These are phyloP conservation scores for Globisporangium barbulae DNA, from an alignment of 352 stramenopile genomes.

Conservation along the genomic window DNA sequence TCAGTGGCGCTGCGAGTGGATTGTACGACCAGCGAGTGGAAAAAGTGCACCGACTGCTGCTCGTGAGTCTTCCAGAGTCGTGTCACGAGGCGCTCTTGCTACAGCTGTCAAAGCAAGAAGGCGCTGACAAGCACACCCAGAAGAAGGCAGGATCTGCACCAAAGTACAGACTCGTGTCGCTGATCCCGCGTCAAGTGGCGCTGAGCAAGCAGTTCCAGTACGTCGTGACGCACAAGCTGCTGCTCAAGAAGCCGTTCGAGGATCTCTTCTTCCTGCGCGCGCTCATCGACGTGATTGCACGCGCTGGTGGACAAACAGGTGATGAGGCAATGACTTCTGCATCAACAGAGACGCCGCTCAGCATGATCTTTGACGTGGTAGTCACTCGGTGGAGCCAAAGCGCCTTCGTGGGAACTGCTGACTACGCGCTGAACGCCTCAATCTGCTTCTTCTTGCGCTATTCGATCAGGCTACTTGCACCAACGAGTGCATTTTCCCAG, in stretches of 20 bases:
- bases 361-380: constrained; percentile 52
- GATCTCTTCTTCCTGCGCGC: constrained; percentile 52
- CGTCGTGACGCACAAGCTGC: constrained; percentile 55
- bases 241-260: constrained; percentile 42
- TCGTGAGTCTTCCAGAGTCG: constrained; percentile 46
- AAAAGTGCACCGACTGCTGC: constrained; percentile 26
- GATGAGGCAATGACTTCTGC: not conserved
- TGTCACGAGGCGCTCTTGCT: constrained; percentile 47
- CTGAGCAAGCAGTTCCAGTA: constrained; percentile 64
- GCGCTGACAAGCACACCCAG: not conserved
- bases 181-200: constrained; percentile 32
- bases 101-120: constrained; percentile 31
- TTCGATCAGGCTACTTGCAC: constrained; percentile 33
- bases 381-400: constrained; percentile 54
- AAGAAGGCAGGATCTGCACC: constrained; percentile 13
- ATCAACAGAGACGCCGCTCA: constrained; percentile 20
- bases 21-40: constrained; percentile 17
- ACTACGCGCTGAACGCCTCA: constrained; percentile 56
- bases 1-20: constrained; percentile 14
- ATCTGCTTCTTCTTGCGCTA: constrained; percentile 70
- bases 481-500: constrained; percentile 20
- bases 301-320: not conserved
- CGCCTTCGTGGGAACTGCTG: constrained; percentile 41
- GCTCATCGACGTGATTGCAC: constrained; percentile 38
- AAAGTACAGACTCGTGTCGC: constrained; percentile 51